Evolutionary conservation across 208 protist species (phyloP), one percentile per base, ranked within the genome.

Genomic region (Crithidia acanthocephali): DNA sequence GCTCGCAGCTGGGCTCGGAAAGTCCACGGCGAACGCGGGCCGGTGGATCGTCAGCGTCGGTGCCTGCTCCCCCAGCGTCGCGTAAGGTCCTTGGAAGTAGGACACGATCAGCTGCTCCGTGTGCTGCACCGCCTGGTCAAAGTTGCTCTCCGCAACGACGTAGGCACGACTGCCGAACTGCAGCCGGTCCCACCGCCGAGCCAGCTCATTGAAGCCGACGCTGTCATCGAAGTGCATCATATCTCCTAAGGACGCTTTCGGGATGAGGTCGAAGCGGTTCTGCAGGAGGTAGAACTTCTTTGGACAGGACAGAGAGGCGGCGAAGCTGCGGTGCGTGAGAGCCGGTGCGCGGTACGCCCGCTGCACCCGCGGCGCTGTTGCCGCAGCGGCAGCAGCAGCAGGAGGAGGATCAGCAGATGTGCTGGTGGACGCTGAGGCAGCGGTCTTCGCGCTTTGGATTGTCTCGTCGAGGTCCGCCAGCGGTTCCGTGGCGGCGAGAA

Each of bases 181-280:
- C 57, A 95, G 79, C 1, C 92, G 80, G 70, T 96, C 92, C 88
- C 89, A 96, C 27, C 87, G 83, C 59, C 89, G 84, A 13, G 86
- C 89, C 2, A 96, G 88, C 76, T 96, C 92, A 68, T 91, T 92
- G 71, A 96, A 96, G 47, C 86, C 81, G n/a, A 82, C 92, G n/a
- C 73, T 80, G 78, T 96, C 92, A 45, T 96, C 89, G 33, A 92
- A 77, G 79, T 81, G 85, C 44, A 94, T 84, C 20, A 87, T 81
- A 15, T 94, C 89, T 1, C 83, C 85, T 42, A 96, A 89, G n/a
- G 89, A 91, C 0, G 84, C 55, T 45, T 84, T 69, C 2, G 87
- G 84, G 33, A 84, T 50, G 28, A 95, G 64, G 40, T 95, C 84
- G n/a, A 53, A 56, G 22, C 85, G 82, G 45, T 88, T 80, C 28